Conservation (phyloP, 495 filamentous ascomycete species). For the Penicillium ucsense region DNA sequence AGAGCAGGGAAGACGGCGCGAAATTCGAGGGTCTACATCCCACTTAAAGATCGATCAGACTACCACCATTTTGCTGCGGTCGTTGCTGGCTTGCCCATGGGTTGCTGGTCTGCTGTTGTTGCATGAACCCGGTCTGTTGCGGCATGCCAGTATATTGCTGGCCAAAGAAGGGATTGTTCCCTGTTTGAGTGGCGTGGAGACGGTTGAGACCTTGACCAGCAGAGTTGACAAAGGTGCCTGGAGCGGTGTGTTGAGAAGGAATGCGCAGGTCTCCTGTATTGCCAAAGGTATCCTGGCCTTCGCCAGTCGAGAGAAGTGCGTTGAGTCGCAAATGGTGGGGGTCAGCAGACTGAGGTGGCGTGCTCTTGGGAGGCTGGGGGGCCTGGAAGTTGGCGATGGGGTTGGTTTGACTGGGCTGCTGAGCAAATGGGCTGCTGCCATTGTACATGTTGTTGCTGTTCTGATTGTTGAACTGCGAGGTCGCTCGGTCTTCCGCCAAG, state of each 20-base stretch:
- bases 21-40: background rate
- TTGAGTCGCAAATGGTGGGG: conserved; percentile 84
- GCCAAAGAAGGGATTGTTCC: conserved; percentile 85
- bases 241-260: conserved; percentile 92
- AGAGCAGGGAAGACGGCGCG: background rate
- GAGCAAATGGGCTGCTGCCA: conserved; percentile 24
- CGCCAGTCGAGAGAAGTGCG: conserved; percentile 74
- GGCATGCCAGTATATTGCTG: conserved; percentile 64
- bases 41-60: conserved; percentile 82
- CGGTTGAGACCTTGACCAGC: conserved; percentile 67
- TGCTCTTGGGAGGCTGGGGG: conserved; percentile 37
- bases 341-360: conserved; percentile 40
- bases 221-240: conserved; percentile 93
- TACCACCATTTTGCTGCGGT: conserved; percentile 52
- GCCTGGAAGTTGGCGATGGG: conserved; percentile 44
- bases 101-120: conserved; percentile 51
- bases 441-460: conserved; percentile 36
- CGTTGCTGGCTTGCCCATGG: conserved; percentile 61
- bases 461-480: conserved; percentile 43
- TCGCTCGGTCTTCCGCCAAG: conserved; percentile 60
- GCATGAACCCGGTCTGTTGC: conserved; percentile 42
- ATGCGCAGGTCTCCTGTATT: conserved; percentile 93
- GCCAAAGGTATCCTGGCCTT: conserved; percentile 94
- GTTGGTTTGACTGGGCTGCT: conserved; percentile 26
- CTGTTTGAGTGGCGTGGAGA: conserved; percentile 63